phyloP scores from a whole-genome alignment of 257 asterid species.

The Echites panduratus region DNA sequence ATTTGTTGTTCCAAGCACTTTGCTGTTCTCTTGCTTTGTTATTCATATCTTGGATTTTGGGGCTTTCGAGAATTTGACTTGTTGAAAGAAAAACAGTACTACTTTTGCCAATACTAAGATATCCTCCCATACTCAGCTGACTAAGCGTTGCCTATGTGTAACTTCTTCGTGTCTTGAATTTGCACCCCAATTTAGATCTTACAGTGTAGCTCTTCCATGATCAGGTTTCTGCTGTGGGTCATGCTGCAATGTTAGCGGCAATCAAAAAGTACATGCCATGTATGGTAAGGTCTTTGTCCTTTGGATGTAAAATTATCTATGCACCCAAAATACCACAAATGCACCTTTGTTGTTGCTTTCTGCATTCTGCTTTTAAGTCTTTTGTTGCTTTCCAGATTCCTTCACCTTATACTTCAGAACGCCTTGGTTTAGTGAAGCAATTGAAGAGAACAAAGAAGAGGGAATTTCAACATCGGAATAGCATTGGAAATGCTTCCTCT shows the following conservation, averaged over 20 bases:
- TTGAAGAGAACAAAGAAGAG: slow-evolving; percentile 63
- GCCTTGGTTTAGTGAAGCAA: slow-evolving; percentile 61
- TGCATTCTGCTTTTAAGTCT: not conserved
- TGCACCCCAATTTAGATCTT: not conserved
- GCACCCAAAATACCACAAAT: not conserved
- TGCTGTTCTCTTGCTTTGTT: not conserved
- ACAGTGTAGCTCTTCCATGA: slow-evolving; percentile 2
- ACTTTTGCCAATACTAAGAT: not conserved
- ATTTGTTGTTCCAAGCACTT: not conserved
- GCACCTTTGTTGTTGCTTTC: not conserved
- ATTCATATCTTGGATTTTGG: not conserved
- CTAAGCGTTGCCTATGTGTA: not conserved
- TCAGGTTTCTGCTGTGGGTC: slow-evolving; percentile 81
- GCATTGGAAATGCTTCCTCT: slow-evolving; percentile 23
- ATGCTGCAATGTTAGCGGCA: slow-evolving; percentile 83
- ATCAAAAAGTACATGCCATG: slow-evolving; percentile 62
- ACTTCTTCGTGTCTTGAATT: not conserved
- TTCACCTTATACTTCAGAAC: slow-evolving; percentile 62
- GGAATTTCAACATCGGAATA: slow-evolving; percentile 30
- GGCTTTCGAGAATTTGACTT: not conserved
- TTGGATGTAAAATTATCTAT: not conserved
- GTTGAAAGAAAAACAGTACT: too few species aligned
- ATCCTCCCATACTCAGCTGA: not conserved
- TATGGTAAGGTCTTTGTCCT: slow-evolving; percentile 39
- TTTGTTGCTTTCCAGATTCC: slow-evolving; percentile 48